Evolutionary conservation across 2,329 filamentous ascomycete species (phyloP).

Genomic region (Cercospora zeae-maydis): DNA sequence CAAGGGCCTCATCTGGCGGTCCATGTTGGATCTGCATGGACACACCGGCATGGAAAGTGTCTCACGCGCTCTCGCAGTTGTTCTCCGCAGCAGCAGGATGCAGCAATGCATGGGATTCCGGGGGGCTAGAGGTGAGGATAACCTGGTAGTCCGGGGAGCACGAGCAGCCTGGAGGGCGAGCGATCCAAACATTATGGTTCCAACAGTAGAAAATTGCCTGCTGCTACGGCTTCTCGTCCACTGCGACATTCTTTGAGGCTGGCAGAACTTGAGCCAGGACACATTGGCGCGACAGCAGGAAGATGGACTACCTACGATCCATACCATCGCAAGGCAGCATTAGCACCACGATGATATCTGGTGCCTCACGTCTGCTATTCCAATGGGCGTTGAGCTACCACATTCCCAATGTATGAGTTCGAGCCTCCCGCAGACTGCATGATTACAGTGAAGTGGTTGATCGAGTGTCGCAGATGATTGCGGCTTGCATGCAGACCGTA

Average conservation of each 20-base stretch:
- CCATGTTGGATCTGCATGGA: too few species aligned
- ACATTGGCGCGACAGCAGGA: not conserved
- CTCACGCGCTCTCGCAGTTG: too few species aligned
- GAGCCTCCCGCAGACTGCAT: not conserved
- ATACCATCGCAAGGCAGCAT: not conserved
- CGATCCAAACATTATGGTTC: not conserved
- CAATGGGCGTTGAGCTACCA: not conserved
- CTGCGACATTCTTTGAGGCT: not conserved
- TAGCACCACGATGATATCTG: not conserved
- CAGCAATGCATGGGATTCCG: too few species aligned
- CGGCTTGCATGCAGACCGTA: not conserved
- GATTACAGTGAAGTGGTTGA: not conserved
- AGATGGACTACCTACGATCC: not conserved
- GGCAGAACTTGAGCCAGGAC: not conserved
- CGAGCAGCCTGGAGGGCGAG: not conserved
- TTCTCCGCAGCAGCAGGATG: too few species aligned
- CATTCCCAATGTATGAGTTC: not conserved
- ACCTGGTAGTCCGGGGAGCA: not conserved
- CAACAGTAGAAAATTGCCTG: not conserved
- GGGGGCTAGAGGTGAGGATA: not conserved
- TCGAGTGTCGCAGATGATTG: not conserved
- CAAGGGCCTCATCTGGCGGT: too few species aligned
- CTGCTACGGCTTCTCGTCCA: not conserved
- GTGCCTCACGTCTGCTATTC: not conserved
- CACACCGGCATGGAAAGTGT: too few species aligned